A percentile compares a stretch with the other conserved stretches of the same genome.
These are phyloP conservation scores for Glebionis coronaria DNA, from an alignment of 129 eudicot species.

Conservation along the genomic window DNA sequence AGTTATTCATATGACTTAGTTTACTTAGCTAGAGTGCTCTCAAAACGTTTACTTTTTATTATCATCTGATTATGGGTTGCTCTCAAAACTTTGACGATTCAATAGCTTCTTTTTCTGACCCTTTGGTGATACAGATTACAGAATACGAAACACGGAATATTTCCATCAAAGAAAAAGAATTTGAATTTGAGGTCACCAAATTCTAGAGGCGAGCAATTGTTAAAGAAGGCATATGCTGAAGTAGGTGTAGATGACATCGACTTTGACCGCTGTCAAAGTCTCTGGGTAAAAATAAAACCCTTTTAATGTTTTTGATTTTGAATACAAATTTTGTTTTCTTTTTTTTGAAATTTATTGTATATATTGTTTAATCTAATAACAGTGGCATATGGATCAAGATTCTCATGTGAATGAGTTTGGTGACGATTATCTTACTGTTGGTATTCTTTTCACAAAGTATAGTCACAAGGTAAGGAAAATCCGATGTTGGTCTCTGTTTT, in stretches of 20 bases:
- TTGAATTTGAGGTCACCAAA: conserved; percentile 82
- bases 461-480: too few species aligned
- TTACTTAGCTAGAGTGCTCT: too few species aligned
- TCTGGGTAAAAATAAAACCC: conserved; percentile 44
- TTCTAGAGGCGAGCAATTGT: conserved; percentile 81
- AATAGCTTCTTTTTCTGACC: conserved; percentile 39
- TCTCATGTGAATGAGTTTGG: conserved; percentile 76
- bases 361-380: conserved; percentile 15
- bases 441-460: too few species aligned
- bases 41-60: too few species aligned
- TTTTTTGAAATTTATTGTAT: neutral
- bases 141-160: conserved; percentile 63
- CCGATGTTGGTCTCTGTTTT: too few species aligned
- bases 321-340: neutral
- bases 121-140: conserved; percentile 31
- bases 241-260: conserved; percentile 99
- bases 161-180: conserved; percentile 94
- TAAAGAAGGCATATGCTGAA: conserved; percentile 85
- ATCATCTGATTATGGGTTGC: conserved; percentile 72
- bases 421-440: conserved; percentile 84
- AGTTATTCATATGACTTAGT: too few species aligned
- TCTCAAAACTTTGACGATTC: conserved; percentile 53
- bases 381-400: conserved; percentile 65
- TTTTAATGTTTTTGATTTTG: conserved; percentile 3
- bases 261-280: conserved; percentile 87